Percentiles rank a stretch among this genome's conserved stretches.
These are phyloP conservation scores for Endoconidiophora polonica DNA, from an alignment of 2,329 filamentous ascomycete genomes.

Conservation along the genomic window DNA sequence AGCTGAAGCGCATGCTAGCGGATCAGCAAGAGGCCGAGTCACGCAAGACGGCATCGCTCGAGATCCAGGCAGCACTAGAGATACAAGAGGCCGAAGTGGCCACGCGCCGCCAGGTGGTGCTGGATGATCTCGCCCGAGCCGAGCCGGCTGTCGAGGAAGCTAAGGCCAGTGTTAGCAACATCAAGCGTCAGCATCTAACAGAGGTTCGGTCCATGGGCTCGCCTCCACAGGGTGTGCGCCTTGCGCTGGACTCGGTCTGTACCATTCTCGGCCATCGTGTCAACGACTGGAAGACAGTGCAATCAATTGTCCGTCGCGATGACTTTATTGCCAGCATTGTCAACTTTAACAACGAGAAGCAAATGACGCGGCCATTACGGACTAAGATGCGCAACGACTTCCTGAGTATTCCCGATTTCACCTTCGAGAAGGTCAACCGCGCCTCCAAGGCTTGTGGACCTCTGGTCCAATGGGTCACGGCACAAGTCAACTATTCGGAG, in stretches of 20 bases:
- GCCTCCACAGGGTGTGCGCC: slow-evolving; percentile 74
- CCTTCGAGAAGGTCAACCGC: slow-evolving; percentile 87
- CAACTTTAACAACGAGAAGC: slow-evolving; percentile 85
- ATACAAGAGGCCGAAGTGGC: slow-evolving; percentile 82
- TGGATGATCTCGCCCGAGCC: slow-evolving; percentile 73
- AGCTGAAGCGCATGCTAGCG: slow-evolving; percentile 89
- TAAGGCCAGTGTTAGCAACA: slow-evolving; percentile 92
- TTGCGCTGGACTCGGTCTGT: slow-evolving; percentile 92
- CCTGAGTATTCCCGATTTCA: slow-evolving; percentile 85
- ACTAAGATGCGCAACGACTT: slow-evolving; percentile 87
- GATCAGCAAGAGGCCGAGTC: slow-evolving; percentile 91
- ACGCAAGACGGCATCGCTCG: slow-evolving; percentile 69
- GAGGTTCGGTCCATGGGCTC: slow-evolving; percentile 96
- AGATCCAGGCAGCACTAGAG: slow-evolving; percentile 75
- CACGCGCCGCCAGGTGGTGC: slow-evolving; percentile 63
- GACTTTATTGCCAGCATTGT: slow-evolving; percentile 98
- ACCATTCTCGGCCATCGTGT: slow-evolving; percentile 83
- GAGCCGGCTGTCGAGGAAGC: slow-evolving; percentile 88
- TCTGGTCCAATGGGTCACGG: slow-evolving; percentile 89
- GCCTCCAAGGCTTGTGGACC: slow-evolving; percentile 95
- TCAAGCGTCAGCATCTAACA: slow-evolving; percentile 91
- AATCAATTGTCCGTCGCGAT: slow-evolving; percentile 73
- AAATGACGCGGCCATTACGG: slow-evolving; percentile 74
- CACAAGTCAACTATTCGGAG: slow-evolving; percentile 94
- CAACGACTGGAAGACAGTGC: slow-evolving; percentile 79